Base-by-base conservation (phyloP, 345 rosid genomes). In the Syzygium jambos region DNA sequence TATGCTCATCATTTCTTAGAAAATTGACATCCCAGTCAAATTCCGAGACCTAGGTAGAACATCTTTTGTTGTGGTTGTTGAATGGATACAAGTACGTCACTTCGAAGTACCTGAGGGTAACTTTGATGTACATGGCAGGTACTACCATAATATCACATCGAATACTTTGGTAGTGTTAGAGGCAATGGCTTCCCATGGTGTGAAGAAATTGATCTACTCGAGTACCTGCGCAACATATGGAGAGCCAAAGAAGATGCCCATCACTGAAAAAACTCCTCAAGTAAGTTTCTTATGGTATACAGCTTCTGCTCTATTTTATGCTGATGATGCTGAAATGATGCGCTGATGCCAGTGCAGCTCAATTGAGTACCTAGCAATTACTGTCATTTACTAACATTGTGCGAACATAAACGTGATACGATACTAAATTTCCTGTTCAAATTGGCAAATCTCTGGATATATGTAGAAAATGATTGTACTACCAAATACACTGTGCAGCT, bases 201-300 rank as follows among this genome's bases (percentile, higher is more conserved):
- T 98, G 89, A 92, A 91, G 92, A 95, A 97, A 78, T 90, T 98
- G 91, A 98, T 98, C 89, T 98, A 98, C 91, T 98, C 99, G 53
- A 98, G 99, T 89, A 98, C 99, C 54, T 98, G 99, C 84, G 99
- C 99, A 51, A 98, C 99, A 29, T 98, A 98, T 86, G 99, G 99
- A 85, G 99, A 98, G 88, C 99, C 99, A 88, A 95, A 94, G 51
- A 94, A 94, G 92, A 98, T 98, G 99, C 99, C 99, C 56, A 98
- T 96, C 77, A 91, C 93, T 83, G 99, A 98, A 94, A 94, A 89
- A 54, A 98, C 99, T 86, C 95, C 94, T 16, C 99, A 96, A 98
- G 99, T 95, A 38, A 73, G 80, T 73, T 73, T 73, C 80, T 34
- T 34, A 73, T 19, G 25, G 13, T 73, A 17, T 34, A 73, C 13